These are phyloP conservation scores for Infundibulicybe gibba DNA, from an alignment of 768 basidiomycete genomes.

Conservation along the genomic window DNA sequence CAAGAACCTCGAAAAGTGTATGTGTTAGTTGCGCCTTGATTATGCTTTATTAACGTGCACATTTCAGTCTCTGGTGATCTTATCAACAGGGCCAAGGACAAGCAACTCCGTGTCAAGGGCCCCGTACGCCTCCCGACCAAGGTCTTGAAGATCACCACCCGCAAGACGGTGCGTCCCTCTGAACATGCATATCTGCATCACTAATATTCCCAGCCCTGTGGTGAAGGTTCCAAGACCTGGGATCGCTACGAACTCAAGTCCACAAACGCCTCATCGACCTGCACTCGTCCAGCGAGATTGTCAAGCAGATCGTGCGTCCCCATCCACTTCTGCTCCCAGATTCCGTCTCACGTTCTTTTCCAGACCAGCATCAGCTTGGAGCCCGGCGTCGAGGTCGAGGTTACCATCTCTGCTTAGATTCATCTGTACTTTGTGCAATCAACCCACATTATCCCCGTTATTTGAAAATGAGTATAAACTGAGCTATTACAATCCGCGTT, in stretches of 20 bases:
- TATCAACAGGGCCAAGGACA: conserved; percentile 99
- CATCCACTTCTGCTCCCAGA: not conserved
- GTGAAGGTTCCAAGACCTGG: conserved; percentile 99
- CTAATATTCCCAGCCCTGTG: conserved; percentile 70
- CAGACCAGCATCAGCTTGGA: conserved; percentile 99
- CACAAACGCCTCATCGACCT: conserved; percentile 99
- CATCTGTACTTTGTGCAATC: too few relatives aligned
- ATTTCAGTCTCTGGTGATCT: conserved; percentile 86
- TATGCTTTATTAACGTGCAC: not conserved
- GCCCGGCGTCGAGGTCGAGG: conserved; percentile 98
- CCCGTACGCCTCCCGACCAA: conserved; percentile 99
- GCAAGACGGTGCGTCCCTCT: conserved; percentile 79
- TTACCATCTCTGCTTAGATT: conserved; percentile 81
- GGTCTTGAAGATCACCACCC: conserved; percentile 97
- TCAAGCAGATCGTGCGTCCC: conserved; percentile 96
- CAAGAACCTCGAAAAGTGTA: conserved; percentile 98
- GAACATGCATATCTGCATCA: not conserved
- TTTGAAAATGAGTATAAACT: too few relatives aligned
- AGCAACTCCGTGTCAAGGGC: conserved; percentile 98
- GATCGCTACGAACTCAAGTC: conserved; percentile 98
- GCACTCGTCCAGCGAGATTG: conserved; percentile 97
- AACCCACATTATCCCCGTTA: too few relatives aligned
- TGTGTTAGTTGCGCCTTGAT: conserved; percentile 13
- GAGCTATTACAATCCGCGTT: too few relatives aligned
- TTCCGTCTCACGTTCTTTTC: conserved; percentile 3